Conservation (phyloP, 306 rosid genomes). For the Vigna angularis region DNA sequence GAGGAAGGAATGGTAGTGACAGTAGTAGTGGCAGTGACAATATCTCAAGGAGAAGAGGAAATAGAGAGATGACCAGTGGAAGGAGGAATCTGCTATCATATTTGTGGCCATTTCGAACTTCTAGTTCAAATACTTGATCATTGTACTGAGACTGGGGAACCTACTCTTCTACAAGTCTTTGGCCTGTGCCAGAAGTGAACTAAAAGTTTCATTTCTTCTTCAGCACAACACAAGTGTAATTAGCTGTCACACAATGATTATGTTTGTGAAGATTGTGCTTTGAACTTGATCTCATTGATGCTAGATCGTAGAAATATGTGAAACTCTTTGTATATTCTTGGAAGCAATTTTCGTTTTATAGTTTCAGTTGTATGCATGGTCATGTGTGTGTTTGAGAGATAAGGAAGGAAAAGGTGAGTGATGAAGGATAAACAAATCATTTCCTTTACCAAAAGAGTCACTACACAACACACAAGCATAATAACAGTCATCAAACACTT, state of each 20-base stretch:
- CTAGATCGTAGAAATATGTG: slow-evolving; percentile 9
- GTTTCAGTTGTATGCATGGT: slow-evolving; percentile 16
- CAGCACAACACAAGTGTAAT: slow-evolving; percentile 28
- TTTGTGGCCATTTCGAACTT: slow-evolving; percentile 71
- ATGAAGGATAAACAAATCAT: background rate
- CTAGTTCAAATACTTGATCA: slow-evolving; percentile 46
- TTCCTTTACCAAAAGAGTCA: background rate
- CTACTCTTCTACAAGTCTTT: slow-evolving; percentile 33
- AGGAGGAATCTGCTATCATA: slow-evolving; percentile 57
- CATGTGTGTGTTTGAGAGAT: background rate
- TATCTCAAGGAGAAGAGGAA: slow-evolving; percentile 39
- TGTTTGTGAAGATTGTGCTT: slow-evolving; percentile 26
- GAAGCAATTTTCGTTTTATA: slow-evolving; percentile 7
- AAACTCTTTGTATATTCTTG: slow-evolving; percentile 36
- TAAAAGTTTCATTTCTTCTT: slow-evolving; percentile 36
- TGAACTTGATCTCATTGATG: slow-evolving; percentile 26
- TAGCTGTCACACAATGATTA: slow-evolving; percentile 33
- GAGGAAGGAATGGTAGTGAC: slow-evolving; percentile 39
- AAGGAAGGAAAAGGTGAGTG: background rate
- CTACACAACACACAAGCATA: too few relatives aligned
- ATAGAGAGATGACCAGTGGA: slow-evolving; percentile 47
- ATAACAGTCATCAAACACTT: too few relatives aligned
- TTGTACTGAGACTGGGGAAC: slow-evolving; percentile 47
- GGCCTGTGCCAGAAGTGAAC: slow-evolving; percentile 39
- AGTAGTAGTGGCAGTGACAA: background rate